Evolutionary conservation across 2,329 filamentous ascomycete genomes (phyloP), one percentile per base, ranked within the genome.

Genomic region (Paraphaeosphaeria minitans): DNA sequence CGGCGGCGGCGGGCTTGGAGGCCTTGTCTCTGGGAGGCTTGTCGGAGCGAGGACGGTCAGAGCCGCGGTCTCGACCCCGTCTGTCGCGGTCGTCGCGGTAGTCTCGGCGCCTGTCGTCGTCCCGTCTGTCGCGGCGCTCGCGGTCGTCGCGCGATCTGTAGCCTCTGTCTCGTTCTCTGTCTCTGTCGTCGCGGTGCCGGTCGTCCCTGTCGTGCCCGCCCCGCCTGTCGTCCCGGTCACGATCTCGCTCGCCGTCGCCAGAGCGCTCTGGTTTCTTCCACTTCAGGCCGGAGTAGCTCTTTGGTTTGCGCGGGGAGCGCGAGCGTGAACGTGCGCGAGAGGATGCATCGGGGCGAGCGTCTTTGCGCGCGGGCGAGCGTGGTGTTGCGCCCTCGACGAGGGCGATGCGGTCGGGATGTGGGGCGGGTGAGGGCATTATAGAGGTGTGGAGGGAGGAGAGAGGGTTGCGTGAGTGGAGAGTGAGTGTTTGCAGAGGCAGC

Each of bases 271-370:
- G 62, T 57, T 74, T 84, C 66, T 88, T 88, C 80, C 83, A 87
- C 64, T 82, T 82, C 65, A 88, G 85, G 10, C 85, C 84, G 4
- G 83, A 81, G 57, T 77, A 79, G 63, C 72, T 79, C 75, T 74
- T 75, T 33, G 69, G 65, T 56, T 64, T 69, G 62, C 65, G 66
- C 10, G 53, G 64, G 1, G 70, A 53, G 51, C 50, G 71, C 0
- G 70, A 71, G 57, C 68, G 72, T 1, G 73, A 73, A 52, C 72
- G 29, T 8, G 29, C 4, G 66, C 77, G 68, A 2, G 63, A 14
- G n/a, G 37, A 39, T 2, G 12, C 3, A 19, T 39, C 16, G 7
- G 16, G 14, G 63, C 12, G 57, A 31, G 57, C 45, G 22, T 55
- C 35, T 35, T 57, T 47, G 53, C 29, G 54, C 12, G 19, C 16